Evolutionary conservation across 2,329 filamentous ascomycete species (phyloP).

Genomic region (Cordyceps cicadae): DNA sequence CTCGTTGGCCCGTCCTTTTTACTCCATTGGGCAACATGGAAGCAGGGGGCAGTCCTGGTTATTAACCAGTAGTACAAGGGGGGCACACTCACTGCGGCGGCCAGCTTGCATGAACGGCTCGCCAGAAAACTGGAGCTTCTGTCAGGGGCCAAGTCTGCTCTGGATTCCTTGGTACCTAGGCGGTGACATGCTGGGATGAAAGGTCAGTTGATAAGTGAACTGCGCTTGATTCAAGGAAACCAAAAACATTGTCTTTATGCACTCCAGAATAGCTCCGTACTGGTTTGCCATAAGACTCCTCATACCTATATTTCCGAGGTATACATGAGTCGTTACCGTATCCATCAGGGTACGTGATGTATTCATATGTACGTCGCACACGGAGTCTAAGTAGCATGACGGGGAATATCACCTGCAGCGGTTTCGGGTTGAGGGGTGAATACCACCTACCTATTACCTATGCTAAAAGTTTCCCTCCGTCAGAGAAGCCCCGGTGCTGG

Average conservation of each 20-base stretch:
- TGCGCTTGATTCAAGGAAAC: no score
- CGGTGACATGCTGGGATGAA: no score
- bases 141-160: background rate
- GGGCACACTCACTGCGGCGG: background rate
- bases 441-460: background rate
- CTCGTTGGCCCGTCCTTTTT: background rate
- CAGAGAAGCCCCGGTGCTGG: no score
- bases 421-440: conserved; percentile 4
- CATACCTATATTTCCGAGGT: no score
- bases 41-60: background rate
- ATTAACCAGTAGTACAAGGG: background rate
- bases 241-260: background rate
- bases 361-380: background rate
- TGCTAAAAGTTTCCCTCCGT: background rate
- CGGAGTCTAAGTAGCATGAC: background rate
- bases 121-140: background rate
- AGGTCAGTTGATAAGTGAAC: no score
- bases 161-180: background rate
- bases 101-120: background rate
- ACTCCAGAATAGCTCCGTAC: background rate
- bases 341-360: background rate
- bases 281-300: background rate
- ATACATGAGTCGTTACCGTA: background rate
- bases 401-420: conserved; percentile 3
- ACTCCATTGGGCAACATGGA: background rate